A percentile compares a stretch with the other conserved stretches of the same genome.
Conservation (phyloP, 1,139 yeast species). For the Protomyces pachydermus region DNA sequence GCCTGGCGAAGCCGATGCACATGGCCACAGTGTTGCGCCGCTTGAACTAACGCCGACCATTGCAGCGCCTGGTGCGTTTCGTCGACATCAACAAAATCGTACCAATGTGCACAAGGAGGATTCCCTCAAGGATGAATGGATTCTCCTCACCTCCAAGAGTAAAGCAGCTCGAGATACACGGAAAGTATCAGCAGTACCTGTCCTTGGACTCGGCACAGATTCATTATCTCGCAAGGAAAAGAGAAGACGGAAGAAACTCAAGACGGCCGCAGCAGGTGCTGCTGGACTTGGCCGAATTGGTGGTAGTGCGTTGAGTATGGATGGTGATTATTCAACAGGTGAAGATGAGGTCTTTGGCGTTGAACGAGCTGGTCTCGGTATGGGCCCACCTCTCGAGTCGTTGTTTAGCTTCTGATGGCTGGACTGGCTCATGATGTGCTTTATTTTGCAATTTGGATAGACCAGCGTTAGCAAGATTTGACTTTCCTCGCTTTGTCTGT, state of each 20-base stretch:
- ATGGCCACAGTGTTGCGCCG: not conserved
- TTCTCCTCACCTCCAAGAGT: constrained; percentile 10
- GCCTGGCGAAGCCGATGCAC: not conserved
- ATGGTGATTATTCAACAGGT: constrained; percentile 11
- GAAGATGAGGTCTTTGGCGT: constrained; percentile 12
- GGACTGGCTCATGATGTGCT: no score
- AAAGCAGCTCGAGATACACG: constrained; percentile 6
- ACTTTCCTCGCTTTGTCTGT: no score
- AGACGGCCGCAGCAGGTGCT: constrained; percentile 11
- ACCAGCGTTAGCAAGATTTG: no score
- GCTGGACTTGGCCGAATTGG: constrained; percentile 1
- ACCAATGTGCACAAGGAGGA: constrained; percentile 13
- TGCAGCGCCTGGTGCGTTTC: constrained; percentile 12
- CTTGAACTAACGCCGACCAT: not conserved
- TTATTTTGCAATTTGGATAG: no score
- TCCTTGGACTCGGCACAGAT: constrained; percentile 13
- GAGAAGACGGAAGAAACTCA: constrained; percentile 15
- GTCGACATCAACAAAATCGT: constrained; percentile 7
- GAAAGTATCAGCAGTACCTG: constrained; percentile 6
- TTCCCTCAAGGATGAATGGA: constrained; percentile 22
- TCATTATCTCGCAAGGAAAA: constrained; percentile 20
- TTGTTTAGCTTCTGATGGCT: constrained; percentile 1
- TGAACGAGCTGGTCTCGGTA: constrained; percentile 23
- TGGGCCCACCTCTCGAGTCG: constrained; percentile 22
- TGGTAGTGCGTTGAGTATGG: constrained; percentile 7